These are phyloP conservation scores for Penicillium lagena DNA, from an alignment of 495 filamentous ascomycete species.

Conservation along the genomic window DNA sequence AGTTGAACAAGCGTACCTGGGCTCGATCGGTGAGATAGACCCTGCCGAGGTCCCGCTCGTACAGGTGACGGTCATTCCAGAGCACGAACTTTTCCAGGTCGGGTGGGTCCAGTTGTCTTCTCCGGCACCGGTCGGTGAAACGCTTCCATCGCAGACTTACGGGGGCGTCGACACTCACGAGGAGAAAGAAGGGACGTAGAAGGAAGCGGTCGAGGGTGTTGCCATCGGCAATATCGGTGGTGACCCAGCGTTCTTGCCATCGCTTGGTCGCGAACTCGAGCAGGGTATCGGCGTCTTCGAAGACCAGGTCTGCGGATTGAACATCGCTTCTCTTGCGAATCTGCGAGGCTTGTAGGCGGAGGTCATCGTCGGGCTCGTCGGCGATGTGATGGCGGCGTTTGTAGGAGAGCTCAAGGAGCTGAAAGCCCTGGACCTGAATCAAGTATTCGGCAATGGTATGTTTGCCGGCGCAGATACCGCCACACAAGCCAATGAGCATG, in stretches of 20 bases:
- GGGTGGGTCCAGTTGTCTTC: slow-evolving; percentile 37
- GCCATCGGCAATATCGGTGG: slow-evolving; percentile 69
- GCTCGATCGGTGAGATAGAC: slow-evolving; percentile 71
- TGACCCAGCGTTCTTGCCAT: slow-evolving; percentile 81
- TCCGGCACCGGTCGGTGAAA: slow-evolving; percentile 47
- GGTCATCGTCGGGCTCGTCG: slow-evolving; percentile 24
- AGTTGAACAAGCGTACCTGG: slow-evolving; percentile 79
- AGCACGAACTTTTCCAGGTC: slow-evolving; percentile 71
- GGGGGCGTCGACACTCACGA: slow-evolving; percentile 88
- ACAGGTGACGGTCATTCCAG: slow-evolving; percentile 72
- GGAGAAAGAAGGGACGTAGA: slow-evolving; percentile 83
- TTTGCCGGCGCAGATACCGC: slow-evolving; percentile 92
- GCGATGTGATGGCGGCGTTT: slow-evolving; percentile 9
- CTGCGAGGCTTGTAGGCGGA: slow-evolving; percentile 24
- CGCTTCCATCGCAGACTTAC: slow-evolving; percentile 75
- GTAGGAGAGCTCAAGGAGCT: slow-evolving; percentile 26
- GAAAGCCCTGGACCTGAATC: slow-evolving; percentile 69
- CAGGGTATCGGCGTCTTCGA: slow-evolving; percentile 54
- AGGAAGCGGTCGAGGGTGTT: slow-evolving; percentile 61
- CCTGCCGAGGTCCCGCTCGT: slow-evolving; percentile 56
- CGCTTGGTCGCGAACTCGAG: slow-evolving; percentile 78
- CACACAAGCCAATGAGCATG: slow-evolving; percentile 93
- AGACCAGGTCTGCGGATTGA: slow-evolving; percentile 29
- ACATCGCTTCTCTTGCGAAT: slow-evolving; percentile 12
- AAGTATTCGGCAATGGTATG: slow-evolving; percentile 79